These are phyloP conservation scores for Gorgonomyces haynaldii DNA, from an alignment of 192 early-diverging fungal species.

Conservation along the genomic window DNA sequence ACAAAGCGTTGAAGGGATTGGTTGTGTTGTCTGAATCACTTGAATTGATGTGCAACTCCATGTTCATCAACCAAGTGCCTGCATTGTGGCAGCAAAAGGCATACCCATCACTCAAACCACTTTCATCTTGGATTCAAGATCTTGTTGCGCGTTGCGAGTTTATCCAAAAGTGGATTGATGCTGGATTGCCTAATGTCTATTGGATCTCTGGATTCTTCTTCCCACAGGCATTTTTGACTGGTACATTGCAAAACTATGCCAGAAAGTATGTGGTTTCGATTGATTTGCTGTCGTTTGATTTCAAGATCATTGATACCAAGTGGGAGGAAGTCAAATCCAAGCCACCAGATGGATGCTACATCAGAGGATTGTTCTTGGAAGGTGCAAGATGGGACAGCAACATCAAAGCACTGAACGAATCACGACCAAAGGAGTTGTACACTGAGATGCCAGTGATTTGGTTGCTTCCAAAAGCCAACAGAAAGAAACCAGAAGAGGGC, in stretches of 20 bases:
- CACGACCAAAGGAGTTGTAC: constrained; percentile 44
- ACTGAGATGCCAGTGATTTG: constrained; percentile 50
- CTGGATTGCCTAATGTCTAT: constrained; percentile 40
- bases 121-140: constrained; percentile 43
- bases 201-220: constrained; percentile 55
- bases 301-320: constrained; percentile 37
- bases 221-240: constrained; percentile 49
- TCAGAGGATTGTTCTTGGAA: constrained; percentile 46
- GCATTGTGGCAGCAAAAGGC: constrained; percentile 39
- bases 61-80: constrained; percentile 47
- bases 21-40: constrained; percentile 46
- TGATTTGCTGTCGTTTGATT: constrained; percentile 43
- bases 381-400: constrained; percentile 46
- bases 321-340: constrained; percentile 41
- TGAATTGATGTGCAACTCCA: constrained; percentile 43
- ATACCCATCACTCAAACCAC: constrained; percentile 44
- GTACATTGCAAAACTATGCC: constrained; percentile 49
- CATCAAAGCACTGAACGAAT: constrained; percentile 27
- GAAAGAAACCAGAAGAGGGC: constrained; percentile 34
- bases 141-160: constrained; percentile 39
- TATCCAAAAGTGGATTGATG: constrained; percentile 48
- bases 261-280: constrained; percentile 47
- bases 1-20: constrained; percentile 41
- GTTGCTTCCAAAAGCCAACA: constrained; percentile 42
- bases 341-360: constrained; percentile 46